These are phyloP conservation scores for Inosperma sp. DNA, from an alignment of 768 basidiomycete genomes.

Conservation along the genomic window DNA sequence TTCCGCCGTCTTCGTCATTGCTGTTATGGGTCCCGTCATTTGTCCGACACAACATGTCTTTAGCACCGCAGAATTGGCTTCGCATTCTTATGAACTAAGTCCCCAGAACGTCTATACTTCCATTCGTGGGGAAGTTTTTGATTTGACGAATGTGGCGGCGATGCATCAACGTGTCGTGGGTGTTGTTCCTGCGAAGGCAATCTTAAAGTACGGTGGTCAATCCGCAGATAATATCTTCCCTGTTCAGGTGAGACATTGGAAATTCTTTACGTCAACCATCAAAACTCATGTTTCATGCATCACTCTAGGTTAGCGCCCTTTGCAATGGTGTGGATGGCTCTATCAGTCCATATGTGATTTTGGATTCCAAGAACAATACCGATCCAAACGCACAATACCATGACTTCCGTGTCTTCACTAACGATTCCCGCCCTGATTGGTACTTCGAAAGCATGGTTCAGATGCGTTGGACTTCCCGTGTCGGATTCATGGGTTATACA, in stretches of 20 bases:
- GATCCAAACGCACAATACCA: constrained; percentile 82
- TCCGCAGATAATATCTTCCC: constrained; percentile 81
- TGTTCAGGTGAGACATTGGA: constrained; percentile 62
- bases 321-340: constrained; percentile 82
- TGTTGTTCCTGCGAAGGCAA: constrained; percentile 68
- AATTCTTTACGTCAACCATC: neutral
- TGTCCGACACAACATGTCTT: constrained; percentile 95
- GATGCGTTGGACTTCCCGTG: constrained; percentile 86
- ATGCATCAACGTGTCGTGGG: constrained; percentile 64
- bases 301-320: constrained; percentile 74
- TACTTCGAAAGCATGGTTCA: constrained; percentile 92
- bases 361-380: constrained; percentile 73
- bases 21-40: constrained; percentile 79
- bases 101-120: constrained; percentile 76
- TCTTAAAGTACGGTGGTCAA: constrained; percentile 81
- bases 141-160: constrained; percentile 62
- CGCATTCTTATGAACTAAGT: constrained; percentile 56
- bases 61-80: constrained; percentile 67
- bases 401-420: constrained; percentile 87
- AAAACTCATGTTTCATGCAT: constrained; percentile 4
- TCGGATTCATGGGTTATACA: constrained; percentile 85
- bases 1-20: constrained; percentile 91
- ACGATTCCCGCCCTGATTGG: constrained; percentile 95
- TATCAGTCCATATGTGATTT: constrained; percentile 78
- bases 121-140: constrained; percentile 94